Evolutionary conservation across 306 rosid genomes (phyloP).

Genomic region (Erythrophleum fordii): DNA sequence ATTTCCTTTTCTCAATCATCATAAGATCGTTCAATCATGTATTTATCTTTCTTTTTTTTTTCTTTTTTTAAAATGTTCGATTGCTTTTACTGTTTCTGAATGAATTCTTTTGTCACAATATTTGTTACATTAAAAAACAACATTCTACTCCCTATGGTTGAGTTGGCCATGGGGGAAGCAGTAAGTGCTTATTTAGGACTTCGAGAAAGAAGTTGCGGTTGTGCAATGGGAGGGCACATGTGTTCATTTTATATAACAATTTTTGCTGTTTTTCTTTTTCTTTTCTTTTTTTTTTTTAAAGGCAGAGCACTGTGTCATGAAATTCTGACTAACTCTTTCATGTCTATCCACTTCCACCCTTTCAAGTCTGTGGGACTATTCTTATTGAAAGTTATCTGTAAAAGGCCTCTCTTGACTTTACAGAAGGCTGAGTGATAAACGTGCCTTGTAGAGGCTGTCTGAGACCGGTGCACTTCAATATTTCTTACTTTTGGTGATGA

Average conservation of each 20-base stretch:
- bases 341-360: not conserved
- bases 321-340: not conserved
- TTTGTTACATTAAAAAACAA: constrained; percentile 1
- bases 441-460: not conserved
- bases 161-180: not conserved
- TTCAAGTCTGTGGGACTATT: not conserved
- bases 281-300: too few relatives aligned
- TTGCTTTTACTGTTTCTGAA: constrained; percentile 32
- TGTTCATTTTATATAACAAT: not conserved
- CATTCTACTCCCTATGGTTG: not conserved
- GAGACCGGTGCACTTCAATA: not conserved
- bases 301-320: not conserved
- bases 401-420: constrained; percentile 7
- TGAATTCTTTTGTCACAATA: constrained; percentile 3
- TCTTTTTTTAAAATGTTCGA: constrained; percentile 25
- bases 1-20: constrained; percentile 16
- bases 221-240: constrained; percentile 5
- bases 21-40: not conserved
- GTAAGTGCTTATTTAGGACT: not conserved
- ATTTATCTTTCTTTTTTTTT: not conserved
- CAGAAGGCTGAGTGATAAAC: constrained; percentile 18
- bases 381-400: not conserved
- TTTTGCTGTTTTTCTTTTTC: constrained; percentile 12
- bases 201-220: not conserved
- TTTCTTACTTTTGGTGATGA: not conserved